These are phyloP conservation scores for Emergomyces orientalis DNA, from an alignment of 2,329 filamentous ascomycete species.

Conservation along the genomic window DNA sequence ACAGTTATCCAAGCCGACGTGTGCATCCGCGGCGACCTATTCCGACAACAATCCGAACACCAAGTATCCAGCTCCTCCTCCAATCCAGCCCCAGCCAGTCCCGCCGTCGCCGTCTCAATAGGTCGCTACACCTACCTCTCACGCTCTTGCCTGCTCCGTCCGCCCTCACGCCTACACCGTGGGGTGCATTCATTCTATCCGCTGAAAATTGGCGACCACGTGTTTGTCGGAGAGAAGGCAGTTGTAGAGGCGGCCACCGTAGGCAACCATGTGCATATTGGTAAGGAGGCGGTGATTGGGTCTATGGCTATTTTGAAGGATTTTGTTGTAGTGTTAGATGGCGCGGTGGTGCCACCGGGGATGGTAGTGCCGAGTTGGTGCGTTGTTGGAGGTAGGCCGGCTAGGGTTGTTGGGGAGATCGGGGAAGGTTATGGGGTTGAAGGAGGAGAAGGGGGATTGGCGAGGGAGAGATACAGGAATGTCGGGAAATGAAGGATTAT, in stretches of 20 bases:
- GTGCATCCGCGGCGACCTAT: constrained; percentile 84
- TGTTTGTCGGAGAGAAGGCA: constrained; percentile 68
- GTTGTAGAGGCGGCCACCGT: constrained; percentile 77
- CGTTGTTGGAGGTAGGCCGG: constrained; percentile 77
- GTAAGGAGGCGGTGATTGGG: constrained; percentile 64
- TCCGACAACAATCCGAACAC: constrained; percentile 45
- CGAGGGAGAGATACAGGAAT: constrained; percentile 34
- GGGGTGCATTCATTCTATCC: constrained; percentile 60
- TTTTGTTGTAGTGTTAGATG: constrained; percentile 78
- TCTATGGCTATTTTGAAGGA: constrained; percentile 91
- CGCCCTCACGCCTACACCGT: constrained; percentile 72
- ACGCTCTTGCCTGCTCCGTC: constrained; percentile 66
- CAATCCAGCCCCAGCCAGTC: constrained; percentile 22
- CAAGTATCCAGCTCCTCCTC: constrained; percentile 18
- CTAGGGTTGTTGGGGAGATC: constrained; percentile 70
- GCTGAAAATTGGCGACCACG: constrained; percentile 87
- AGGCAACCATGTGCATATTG: constrained; percentile 78
- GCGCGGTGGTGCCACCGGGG: constrained; percentile 69
- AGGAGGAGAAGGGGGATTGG: constrained; percentile 36
- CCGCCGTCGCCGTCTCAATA: constrained; percentile 60
- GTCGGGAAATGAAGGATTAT: constrained; percentile 24
- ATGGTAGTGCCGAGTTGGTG: constrained; percentile 92
- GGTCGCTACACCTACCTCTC: constrained; percentile 87
- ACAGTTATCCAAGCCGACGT: constrained; percentile 94
- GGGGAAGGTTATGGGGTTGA: constrained; percentile 40